A percentile compares a stretch with the other conserved stretches of the same genome.
These are phyloP conservation scores for Cucumis melo DNA, from an alignment of 306 rosid genomes.

Conservation along the genomic window DNA sequence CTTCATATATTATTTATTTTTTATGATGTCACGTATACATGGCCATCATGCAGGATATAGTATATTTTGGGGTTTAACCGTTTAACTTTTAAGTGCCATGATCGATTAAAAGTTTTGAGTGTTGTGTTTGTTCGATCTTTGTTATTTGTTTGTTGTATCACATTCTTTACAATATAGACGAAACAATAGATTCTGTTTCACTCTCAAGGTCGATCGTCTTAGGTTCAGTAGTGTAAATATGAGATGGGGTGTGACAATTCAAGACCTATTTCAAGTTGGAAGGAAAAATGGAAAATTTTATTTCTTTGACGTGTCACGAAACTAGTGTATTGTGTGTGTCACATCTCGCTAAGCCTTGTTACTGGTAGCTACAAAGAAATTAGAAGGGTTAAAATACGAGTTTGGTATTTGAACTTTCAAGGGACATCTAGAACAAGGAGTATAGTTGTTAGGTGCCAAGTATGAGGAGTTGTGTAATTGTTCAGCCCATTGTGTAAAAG, in stretches of 20 bases:
- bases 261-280: not conserved
- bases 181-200: not conserved
- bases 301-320: not conserved
- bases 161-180: not conserved
- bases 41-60: not conserved
- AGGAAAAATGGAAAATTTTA: too few species aligned
- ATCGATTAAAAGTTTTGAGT: not conserved
- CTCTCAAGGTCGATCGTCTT: too few species aligned
- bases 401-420: not conserved
- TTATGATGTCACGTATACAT: not conserved
- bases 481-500: too few species aligned
- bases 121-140: not conserved
- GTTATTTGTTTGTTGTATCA: not conserved
- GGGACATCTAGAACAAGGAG: too few species aligned
- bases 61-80: not conserved
- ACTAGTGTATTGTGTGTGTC: not conserved
- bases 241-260: not conserved
- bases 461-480: too few species aligned
- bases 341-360: not conserved
- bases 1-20: not conserved
- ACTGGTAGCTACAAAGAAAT: not conserved
- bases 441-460: too few species aligned
- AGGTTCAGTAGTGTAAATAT: too few species aligned
- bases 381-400: not conserved
- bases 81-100: not conserved